These are phyloP conservation scores for Cryoendolithus antarcticus DNA, from an alignment of 2,329 filamentous ascomycete genomes.

Conservation along the genomic window DNA sequence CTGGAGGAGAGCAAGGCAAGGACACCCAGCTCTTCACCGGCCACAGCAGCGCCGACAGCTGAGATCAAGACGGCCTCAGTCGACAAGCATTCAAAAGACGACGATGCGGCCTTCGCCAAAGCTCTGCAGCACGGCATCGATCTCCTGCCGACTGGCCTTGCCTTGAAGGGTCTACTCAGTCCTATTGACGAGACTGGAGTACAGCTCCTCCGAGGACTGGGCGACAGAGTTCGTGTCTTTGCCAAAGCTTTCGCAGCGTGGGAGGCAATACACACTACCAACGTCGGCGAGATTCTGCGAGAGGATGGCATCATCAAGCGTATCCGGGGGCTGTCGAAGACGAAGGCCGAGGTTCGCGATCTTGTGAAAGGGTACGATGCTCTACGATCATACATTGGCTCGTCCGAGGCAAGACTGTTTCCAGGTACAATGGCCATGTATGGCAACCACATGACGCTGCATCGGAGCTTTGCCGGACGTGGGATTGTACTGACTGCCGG, in stretches of 20 bases:
- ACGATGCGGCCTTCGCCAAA: background rate
- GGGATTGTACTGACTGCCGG: slow-evolving; percentile 35
- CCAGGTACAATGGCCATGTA: slow-evolving; percentile 31
- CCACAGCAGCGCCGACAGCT: background rate
- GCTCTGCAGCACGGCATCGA: slow-evolving; percentile 3
- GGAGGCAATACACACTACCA: slow-evolving; percentile 7
- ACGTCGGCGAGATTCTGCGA: background rate
- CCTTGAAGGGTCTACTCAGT: slow-evolving; percentile 7
- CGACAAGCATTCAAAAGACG: background rate
- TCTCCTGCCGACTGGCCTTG: slow-evolving; percentile 6
- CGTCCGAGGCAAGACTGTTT: slow-evolving; percentile 28
- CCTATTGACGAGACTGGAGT: slow-evolving; percentile 8
- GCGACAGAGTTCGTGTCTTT: slow-evolving; percentile 8
- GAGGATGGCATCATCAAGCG: background rate
- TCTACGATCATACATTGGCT: slow-evolving; percentile 29
- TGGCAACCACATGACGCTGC: slow-evolving; percentile 32
- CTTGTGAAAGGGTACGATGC: slow-evolving; percentile 29
- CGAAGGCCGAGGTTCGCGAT: slow-evolving; percentile 5
- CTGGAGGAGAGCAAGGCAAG: background rate
- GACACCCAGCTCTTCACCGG: background rate
- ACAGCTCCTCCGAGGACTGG: slow-evolving; percentile 9
- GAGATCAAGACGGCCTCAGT: background rate
- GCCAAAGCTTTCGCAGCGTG: slow-evolving; percentile 8
- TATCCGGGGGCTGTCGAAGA: slow-evolving; percentile 3
- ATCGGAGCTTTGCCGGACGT: slow-evolving; percentile 29